phyloP scores from a whole-genome alignment of 176 grass and related monocot species.

The Carex parvula region DNA sequence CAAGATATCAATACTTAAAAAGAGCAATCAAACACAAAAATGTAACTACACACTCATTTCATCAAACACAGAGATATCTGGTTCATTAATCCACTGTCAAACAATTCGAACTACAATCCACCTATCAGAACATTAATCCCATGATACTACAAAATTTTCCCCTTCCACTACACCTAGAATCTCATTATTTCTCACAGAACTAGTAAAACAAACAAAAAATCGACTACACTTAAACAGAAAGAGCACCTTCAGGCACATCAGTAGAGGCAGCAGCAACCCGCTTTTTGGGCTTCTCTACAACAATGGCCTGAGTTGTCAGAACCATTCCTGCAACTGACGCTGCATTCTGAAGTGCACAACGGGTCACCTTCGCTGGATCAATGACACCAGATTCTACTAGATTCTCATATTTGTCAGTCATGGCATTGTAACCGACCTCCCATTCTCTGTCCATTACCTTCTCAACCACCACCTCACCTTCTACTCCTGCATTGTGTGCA shows the following conservation, averaged over 20 bases:
- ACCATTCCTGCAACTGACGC: slow-evolving; percentile 83
- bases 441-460: slow-evolving; percentile 68
- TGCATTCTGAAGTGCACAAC: slow-evolving; percentile 74
- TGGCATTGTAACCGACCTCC: slow-evolving; percentile 89
- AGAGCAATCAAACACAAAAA: not conserved
- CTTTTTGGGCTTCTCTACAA: slow-evolving; percentile 81
- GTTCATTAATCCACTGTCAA: not conserved
- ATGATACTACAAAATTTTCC: slow-evolving; percentile 21
- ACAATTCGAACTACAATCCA: not conserved
- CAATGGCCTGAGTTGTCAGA: slow-evolving; percentile 76
- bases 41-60: not conserved
- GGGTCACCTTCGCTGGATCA: slow-evolving; percentile 72
- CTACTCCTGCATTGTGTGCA: slow-evolving; percentile 79
- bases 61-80: not conserved
- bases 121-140: not conserved
- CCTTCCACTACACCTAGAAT: slow-evolving; percentile 13
- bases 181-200: slow-evolving; percentile 16
- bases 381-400: slow-evolving; percentile 77
- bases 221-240: slow-evolving; percentile 34
- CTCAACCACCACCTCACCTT: slow-evolving; percentile 82
- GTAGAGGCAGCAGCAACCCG: slow-evolving; percentile 32
- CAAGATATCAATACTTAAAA: not conserved
- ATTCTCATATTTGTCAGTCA: slow-evolving; percentile 79
- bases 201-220: slow-evolving; percentile 7
- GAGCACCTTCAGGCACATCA: slow-evolving; percentile 34